Conservation (phyloP, 257 asterid species). For the Nicotiana undulata region DNA sequence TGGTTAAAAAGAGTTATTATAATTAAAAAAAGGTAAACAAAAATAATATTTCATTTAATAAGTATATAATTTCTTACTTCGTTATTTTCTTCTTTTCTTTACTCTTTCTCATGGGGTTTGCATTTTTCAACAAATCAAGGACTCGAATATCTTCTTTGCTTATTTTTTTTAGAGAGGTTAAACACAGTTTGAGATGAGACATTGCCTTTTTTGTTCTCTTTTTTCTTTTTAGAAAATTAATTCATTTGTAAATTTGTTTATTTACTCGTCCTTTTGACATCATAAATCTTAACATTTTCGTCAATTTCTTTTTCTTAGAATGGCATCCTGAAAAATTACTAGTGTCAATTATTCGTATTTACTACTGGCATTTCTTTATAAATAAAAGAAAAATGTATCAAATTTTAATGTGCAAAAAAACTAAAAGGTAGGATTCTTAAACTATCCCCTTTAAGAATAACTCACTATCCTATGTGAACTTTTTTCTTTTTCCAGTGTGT, state of each 20-base stretch:
- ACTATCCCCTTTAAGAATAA: too few species aligned
- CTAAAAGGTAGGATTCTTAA: too few species aligned
- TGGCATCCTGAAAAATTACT: not conserved
- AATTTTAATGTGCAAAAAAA: not conserved
- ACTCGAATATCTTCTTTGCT: not conserved
- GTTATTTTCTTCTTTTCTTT: not conserved
- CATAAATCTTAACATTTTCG: not conserved
- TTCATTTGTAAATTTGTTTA: constrained; percentile 23
- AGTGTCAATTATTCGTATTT: not conserved
- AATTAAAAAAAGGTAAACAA: not conserved
- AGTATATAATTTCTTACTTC: not conserved
- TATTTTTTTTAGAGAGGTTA: not conserved
- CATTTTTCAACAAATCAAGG: not conserved
- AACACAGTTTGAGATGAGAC: constrained; percentile 14
- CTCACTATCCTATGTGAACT: too few species aligned
- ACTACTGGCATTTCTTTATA: not conserved
- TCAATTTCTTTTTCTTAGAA: not conserved
- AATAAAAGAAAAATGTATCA: not conserved
- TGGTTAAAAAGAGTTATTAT: not conserved
- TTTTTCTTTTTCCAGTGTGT: too few species aligned
- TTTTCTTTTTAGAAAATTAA: not conserved
- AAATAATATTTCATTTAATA: constrained; percentile 2
- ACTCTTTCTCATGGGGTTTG: not conserved
- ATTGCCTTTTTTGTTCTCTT: not conserved
- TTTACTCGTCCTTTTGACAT: not conserved